Conservation (phyloP, 2,329 filamentous ascomycete genomes). For the Acephala macrosclerotiorum region DNA sequence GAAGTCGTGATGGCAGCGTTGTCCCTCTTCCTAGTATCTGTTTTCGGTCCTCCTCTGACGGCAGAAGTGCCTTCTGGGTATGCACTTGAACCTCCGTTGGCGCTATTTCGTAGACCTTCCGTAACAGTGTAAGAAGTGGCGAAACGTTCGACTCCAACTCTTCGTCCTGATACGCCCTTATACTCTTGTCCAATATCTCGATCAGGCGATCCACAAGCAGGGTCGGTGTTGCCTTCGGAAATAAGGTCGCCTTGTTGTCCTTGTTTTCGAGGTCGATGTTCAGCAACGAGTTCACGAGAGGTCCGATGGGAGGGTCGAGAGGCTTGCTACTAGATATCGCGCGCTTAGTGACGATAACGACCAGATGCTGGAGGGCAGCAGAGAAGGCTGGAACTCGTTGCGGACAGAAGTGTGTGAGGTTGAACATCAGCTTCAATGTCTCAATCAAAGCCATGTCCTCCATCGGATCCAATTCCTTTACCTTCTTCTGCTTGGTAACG, state of each 20-base stretch:
- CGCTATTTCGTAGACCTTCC: constrained; percentile 73
- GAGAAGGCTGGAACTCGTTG: constrained; percentile 69
- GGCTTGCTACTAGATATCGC: constrained; percentile 68
- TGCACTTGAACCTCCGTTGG: constrained; percentile 66
- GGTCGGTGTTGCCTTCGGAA: constrained; percentile 68
- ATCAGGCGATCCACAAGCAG: constrained; percentile 70
- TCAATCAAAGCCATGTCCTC: constrained; percentile 83
- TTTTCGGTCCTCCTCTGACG: constrained; percentile 77
- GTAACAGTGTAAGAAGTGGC: constrained; percentile 77
- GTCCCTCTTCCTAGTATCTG: constrained; percentile 78
- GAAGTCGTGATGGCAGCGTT: constrained; percentile 76
- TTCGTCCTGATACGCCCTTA: constrained; percentile 66
- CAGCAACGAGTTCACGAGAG: constrained; percentile 80
- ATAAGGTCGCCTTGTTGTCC: constrained; percentile 58
- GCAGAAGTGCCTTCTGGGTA: constrained; percentile 75
- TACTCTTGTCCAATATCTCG: constrained; percentile 71
- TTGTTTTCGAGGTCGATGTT: constrained; percentile 75
- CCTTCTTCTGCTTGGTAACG: constrained; percentile 41
- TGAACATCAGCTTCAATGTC: constrained; percentile 88
- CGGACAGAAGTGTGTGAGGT: constrained; percentile 79
- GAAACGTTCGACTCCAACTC: constrained; percentile 77
- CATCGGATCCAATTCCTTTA: constrained; percentile 60
- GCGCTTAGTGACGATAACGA: constrained; percentile 70
- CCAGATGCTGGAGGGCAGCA: constrained; percentile 71
- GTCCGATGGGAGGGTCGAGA: constrained; percentile 74